phyloP scores from a whole-genome alignment of 805 yeast species.

The Starmerella floricola region DNA sequence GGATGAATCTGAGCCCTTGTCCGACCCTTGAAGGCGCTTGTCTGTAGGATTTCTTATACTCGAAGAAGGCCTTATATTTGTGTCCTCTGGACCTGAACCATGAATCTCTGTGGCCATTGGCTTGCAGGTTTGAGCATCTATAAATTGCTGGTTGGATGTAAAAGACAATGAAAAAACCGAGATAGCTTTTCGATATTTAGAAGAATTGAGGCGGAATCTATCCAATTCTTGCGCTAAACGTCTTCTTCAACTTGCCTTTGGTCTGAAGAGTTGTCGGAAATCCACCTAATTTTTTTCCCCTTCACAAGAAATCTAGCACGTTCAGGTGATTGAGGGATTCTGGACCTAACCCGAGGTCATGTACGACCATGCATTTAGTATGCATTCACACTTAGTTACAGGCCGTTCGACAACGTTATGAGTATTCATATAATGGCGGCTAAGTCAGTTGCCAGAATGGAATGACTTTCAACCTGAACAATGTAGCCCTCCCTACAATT shows the following conservation, averaged over 20 bases:
- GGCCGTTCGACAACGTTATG: too few species aligned
- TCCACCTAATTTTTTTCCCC: conserved; percentile 3
- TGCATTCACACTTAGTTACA: too few species aligned
- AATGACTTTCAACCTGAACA: too few species aligned
- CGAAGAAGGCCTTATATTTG: background rate
- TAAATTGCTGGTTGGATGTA: too few species aligned
- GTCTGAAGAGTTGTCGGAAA: background rate
- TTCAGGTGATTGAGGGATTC: background rate
- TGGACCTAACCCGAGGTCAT: background rate
- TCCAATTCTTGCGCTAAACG: too few species aligned
- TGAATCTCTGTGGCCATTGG: conserved; percentile 3
- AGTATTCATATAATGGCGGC: too few species aligned
- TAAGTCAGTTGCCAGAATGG: too few species aligned
- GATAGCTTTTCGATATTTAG: too few species aligned
- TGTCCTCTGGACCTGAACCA: background rate
- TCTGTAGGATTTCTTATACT: background rate
- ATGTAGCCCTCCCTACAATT: too few species aligned
- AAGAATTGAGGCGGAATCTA: too few species aligned
- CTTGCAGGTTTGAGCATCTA: conserved; percentile 1
- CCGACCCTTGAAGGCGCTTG: too few species aligned
- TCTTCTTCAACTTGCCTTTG: background rate
- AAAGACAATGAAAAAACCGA: too few species aligned
- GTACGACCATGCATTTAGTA: background rate
- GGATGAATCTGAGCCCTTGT: conserved; percentile 28
- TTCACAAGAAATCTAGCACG: background rate